Base-by-base conservation (phyloP, 2,329 filamentous ascomycete genomes). In the Phialophora expanda region DNA sequence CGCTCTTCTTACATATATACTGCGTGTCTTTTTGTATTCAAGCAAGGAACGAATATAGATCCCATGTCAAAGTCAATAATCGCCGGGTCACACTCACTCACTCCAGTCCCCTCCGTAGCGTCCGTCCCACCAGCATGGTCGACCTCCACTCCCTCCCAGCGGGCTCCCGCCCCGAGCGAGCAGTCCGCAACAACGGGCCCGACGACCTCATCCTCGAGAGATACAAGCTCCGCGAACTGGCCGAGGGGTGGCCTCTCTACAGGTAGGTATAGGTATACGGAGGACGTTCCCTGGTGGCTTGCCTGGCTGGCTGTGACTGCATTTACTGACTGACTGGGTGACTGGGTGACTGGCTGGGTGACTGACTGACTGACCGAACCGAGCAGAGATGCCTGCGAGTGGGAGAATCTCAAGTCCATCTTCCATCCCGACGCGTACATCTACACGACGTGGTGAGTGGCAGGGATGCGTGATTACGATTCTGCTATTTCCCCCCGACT, bases 351-450 rank as follows among this genome's bases (percentile, higher is more conserved):
- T n/a, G 14, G n/a, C 14, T n/a, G 38, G 3, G 6, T 44, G 38
- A n/a, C 38, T n/a, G 14, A 44, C 14, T n/a, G 38, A 7, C 17
- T n/a, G 38, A 9, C 38, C 38, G 12, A 44, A n/a, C 4, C 48
- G 56, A 30, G 26, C 60, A 79, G 80, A 11, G 81, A 84, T 68
- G 76, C 80, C 7, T 83, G 81, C 67, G 83, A 85, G 73, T 85
- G 82, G 83, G 79, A 83, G 56, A 84, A 84, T 70, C 77, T 84
- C 24, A 73, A 73, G 12, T 83, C 81, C 2, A 83, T 84, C 54
- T 84, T 84, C 73, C 81, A 83, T 67, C 77, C 78, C 0, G 76
- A 76, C 41, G 82, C 83, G 2, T 76, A 79, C 67, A 79, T 84
- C 32, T 84, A 83, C 72, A 84, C 82, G 0, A 83, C 82, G 11